Evolutionary conservation across 2,329 filamentous ascomycete species (phyloP).

Genomic region (Epichloe bromicola): DNA sequence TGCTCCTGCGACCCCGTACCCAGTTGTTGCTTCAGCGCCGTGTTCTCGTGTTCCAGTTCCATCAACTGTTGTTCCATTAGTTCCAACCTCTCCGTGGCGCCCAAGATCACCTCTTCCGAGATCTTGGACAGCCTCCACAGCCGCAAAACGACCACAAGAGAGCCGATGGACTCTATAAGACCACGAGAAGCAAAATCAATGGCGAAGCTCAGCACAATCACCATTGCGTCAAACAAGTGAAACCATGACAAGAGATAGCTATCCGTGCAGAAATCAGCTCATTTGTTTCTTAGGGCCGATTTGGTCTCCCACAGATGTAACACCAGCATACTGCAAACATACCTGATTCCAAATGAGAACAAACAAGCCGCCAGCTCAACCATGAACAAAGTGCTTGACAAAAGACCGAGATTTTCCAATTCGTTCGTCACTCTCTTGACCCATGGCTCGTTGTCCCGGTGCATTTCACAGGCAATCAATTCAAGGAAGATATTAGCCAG

Average conservation of each 20-base stretch:
- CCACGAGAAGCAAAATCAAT: slow-evolving; percentile 49
- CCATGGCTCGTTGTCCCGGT: slow-evolving; percentile 27
- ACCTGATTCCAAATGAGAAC: slow-evolving; percentile 49
- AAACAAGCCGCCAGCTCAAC: slow-evolving; percentile 44
- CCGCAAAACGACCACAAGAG: slow-evolving; percentile 52
- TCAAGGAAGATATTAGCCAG: slow-evolving; percentile 35
- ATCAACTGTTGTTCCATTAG: slow-evolving; percentile 39
- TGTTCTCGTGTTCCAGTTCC: slow-evolving; percentile 36
- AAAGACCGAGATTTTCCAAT: slow-evolving; percentile 39
- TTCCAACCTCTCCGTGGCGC: slow-evolving; percentile 49
- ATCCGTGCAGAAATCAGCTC: not conserved
- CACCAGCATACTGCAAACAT: slow-evolving; percentile 14
- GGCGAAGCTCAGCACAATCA: slow-evolving; percentile 49
- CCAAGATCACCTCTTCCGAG: slow-evolving; percentile 52
- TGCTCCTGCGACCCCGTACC: slow-evolving; percentile 9
- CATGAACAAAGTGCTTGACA: slow-evolving; percentile 53
- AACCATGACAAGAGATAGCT: slow-evolving; percentile 47
- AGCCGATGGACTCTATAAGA: slow-evolving; percentile 48
- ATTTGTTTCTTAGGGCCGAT: not conserved
- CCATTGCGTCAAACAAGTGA: slow-evolving; percentile 49
- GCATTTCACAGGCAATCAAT: slow-evolving; percentile 34
- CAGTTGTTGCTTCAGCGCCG: slow-evolving; percentile 11
- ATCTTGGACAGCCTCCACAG: slow-evolving; percentile 60
- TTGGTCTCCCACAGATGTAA: not conserved
- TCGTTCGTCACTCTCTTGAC: slow-evolving; percentile 22